Evolutionary conservation across 108 stramenopile species (phyloP), one percentile per base, ranked within the genome.

Genomic region (Craspedostauros australis): DNA sequence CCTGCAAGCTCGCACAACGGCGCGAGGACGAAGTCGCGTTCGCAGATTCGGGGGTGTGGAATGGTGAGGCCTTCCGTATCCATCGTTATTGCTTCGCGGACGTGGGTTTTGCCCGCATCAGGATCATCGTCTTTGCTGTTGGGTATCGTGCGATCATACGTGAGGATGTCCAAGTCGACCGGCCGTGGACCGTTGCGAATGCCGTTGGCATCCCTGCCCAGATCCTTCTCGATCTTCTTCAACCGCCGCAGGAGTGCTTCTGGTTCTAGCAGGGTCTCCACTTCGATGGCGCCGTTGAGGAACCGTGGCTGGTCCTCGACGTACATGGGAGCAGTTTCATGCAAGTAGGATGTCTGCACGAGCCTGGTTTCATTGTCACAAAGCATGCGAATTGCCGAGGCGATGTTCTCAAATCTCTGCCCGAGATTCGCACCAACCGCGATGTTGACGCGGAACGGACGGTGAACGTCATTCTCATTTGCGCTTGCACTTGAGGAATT

Each of bases 1-100:
- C 61, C 57, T 11, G 66, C 69, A 45, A 95, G 53, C 58, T 97
- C 97, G 3, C 34, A 46, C 62, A 98, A 72, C 3, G 97, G 97
- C 21, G 74, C 60, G 60, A 98, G 58, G 1, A 98, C 97, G 72
- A 98, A 98, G 38, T 91, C 93, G 14, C 97, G 72, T 55, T 95
- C 91, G 19, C 53, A 39, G 46, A 96, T 82, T 23, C 80, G 63
- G 0, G 82, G 79, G 72, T 98, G 97, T 21, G 97, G 97, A 54
- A 98, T 64, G 22, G 57, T 46, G 57, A 98, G 62, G 15, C 55
- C 52, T 0, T 50, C 46, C 18, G 60, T 67, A 15, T 68, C 52
- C 48, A 82, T 55, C 0, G 63, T 33, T 6, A 80, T 43, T 26
- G 70, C 64, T 18, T 36, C 43, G 5, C 52, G 45, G 9, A 8